Evolutionary conservation across 257 asterid genomes (phyloP), one percentile per base, ranked within the genome.

Genomic region (Coffea canephora): DNA sequence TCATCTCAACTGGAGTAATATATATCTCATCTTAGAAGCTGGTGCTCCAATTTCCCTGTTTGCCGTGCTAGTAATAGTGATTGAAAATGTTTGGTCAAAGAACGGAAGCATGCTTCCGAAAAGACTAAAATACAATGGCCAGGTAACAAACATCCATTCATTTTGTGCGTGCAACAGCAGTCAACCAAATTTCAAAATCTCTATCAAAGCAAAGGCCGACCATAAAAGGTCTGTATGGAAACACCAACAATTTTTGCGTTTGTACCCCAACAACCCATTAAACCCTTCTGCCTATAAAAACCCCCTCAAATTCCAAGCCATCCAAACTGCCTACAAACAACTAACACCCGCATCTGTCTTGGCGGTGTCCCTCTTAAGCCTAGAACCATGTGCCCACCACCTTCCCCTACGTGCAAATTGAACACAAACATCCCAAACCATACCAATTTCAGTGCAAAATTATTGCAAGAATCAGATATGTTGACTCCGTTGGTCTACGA

Each of bases 241-340:
- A 43, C 10, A 12, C 6, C 0, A 41, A 21, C 25, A 8, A 19
- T 1, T 15, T 34, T 9, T 62, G 68, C n/a, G 36, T 25, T 62
- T n/a, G 68, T n/a, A 62, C 36, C 68, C 68, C 68, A 8, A 62
- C 36, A 8, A 73, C 62, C 67, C 54, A 46, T 8, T 14, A 74
- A 66, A 10, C 49, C 31, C 25, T 64, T 15, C 41, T 36, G 79
- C 83, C 61, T 49, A 74, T 76, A 71, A 71, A 80, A 65, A 31
- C 84, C 84, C 75, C 79, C 75, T 16, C 71, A 76, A 78, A 45
- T 31, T 39, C 54, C 77, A 48, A 50, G 11, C 59, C 70, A 23
- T 69, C 39, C 18, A n/a, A 27, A 7, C 25, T 41, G 59, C 43
- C 78, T 34, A 48, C 48, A 41, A 23, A 19, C 71, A 4, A 39